These are phyloP conservation scores for Apiotrichum brassicae DNA, from an alignment of 1,284 basidiomycete genomes.

Conservation along the genomic window DNA sequence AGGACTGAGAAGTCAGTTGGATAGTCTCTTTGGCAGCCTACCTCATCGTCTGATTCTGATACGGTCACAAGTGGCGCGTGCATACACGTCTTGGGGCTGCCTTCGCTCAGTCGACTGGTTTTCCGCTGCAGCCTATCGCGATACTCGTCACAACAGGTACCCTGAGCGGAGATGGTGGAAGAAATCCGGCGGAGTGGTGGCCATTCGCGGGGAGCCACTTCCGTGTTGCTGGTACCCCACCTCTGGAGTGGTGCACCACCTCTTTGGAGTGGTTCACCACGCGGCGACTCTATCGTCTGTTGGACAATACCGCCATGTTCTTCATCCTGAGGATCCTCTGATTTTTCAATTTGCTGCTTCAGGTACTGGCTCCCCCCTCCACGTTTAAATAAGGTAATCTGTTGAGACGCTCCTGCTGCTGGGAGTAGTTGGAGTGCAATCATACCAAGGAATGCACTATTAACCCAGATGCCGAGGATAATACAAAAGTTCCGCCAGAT, in stretches of 20 bases:
- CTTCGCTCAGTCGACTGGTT: not conserved
- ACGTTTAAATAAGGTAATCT: conserved; percentile 36
- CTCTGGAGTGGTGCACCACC: not conserved
- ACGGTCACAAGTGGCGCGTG: not conserved
- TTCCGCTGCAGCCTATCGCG: not conserved
- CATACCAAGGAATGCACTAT: conserved; percentile 18
- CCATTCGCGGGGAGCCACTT: not conserved
- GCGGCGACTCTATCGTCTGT: not conserved
- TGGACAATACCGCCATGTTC: not conserved
- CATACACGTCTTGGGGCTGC: not conserved
- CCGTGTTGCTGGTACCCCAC: not conserved
- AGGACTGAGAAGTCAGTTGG: not conserved
- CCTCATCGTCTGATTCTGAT: not conserved
- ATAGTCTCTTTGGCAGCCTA: not conserved
- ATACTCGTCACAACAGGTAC: not conserved
- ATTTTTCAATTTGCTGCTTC: not conserved
- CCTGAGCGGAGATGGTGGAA: not conserved
- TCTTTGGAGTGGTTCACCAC: not conserved
- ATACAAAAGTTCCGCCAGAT: conserved; percentile 51
- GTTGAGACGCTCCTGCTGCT: conserved; percentile 35
- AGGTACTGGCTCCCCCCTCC: conserved; percentile 14
- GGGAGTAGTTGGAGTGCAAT: conserved; percentile 19
- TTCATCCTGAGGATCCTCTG: not conserved
- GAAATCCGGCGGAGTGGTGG: not conserved
- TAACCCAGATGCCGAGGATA: conserved; percentile 41